These are phyloP conservation scores for Yamadazyma atmosphaerica DNA, from an alignment of 1,139 yeast species.

Conservation along the genomic window DNA sequence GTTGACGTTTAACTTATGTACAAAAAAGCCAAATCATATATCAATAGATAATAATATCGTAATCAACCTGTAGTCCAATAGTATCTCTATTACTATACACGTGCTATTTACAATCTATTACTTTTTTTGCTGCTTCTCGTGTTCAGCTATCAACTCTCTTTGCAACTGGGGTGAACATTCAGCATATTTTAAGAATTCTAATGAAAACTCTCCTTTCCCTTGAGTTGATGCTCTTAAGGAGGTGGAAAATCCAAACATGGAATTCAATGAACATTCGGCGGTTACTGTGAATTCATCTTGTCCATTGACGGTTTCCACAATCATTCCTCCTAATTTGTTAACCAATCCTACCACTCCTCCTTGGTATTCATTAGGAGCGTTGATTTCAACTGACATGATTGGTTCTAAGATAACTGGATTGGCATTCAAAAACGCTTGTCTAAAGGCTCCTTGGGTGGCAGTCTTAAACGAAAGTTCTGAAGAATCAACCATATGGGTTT, in stretches of 20 bases:
- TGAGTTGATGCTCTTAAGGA: constrained; percentile 95
- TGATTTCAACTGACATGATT: constrained; percentile 88
- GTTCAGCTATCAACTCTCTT: constrained; percentile 84
- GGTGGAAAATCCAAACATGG: constrained; percentile 96
- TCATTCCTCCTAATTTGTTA: constrained; percentile 90
- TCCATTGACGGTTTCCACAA: constrained; percentile 90
- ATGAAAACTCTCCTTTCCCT: constrained; percentile 97
- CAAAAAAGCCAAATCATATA: constrained; percentile 12
- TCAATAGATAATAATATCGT: constrained; percentile 20
- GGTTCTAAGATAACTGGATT: constrained; percentile 93
- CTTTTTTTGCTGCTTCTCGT: constrained; percentile 43
- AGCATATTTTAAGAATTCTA: constrained; percentile 91
- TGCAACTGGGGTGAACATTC: constrained; percentile 92
- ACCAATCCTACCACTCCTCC: constrained; percentile 88
- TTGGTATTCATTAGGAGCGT: constrained; percentile 97
- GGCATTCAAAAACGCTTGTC: constrained; percentile 81
- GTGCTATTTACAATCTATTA: constrained; percentile 4
- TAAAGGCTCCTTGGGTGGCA: constrained; percentile 91
- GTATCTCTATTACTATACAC: neutral
- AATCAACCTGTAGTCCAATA: neutral
- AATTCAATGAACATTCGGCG: constrained; percentile 93
- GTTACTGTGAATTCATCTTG: constrained; percentile 91
- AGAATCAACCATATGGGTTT: constrained; percentile 95
- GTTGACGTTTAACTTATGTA: constrained; percentile 27
- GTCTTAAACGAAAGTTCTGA: constrained; percentile 93